Conservation (phyloP, 2,329 filamentous ascomycete species). For the Fusarium foetens region DNA sequence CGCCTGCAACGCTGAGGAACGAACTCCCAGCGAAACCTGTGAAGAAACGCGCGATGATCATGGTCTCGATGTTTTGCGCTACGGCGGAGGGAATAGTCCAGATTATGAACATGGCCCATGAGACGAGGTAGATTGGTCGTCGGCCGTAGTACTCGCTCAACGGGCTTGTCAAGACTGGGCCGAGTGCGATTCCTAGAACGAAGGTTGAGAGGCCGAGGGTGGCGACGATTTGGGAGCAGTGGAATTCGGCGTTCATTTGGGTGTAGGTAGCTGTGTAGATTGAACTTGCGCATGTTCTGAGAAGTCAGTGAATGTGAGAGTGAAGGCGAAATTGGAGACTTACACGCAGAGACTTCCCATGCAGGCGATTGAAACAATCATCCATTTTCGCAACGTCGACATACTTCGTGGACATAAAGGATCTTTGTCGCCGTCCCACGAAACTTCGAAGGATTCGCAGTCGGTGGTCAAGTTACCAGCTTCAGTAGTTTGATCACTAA, state of each 20-base stretch:
- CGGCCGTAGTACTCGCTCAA: conserved; percentile 78
- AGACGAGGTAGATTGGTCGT: conserved; percentile 77
- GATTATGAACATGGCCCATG: conserved; percentile 76
- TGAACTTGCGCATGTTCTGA: conserved; percentile 79
- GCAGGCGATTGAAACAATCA: conserved; percentile 29
- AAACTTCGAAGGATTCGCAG: background rate
- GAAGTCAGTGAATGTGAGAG: background rate
- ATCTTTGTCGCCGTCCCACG: conserved; percentile 29
- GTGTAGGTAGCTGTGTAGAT: conserved; percentile 64
- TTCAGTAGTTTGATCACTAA: conserved; percentile 25
- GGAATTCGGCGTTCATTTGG: conserved; percentile 32
- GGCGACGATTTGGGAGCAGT: conserved; percentile 8
- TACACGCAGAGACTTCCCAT: conserved; percentile 30
- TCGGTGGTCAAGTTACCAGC: background rate
- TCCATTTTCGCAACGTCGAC: conserved; percentile 23
- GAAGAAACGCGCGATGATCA: conserved; percentile 80
- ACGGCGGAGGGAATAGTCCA: conserved; percentile 83
- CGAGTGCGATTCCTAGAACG: conserved; percentile 63
- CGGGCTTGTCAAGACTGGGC: conserved; percentile 67
- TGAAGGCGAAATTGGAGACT: background rate
- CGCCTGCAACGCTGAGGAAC: conserved; percentile 34
- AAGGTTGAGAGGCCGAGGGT: conserved; percentile 33
- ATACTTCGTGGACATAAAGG: conserved; percentile 24
- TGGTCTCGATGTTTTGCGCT: conserved; percentile 77
- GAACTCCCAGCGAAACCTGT: conserved; percentile 71